Conservation (phyloP, 2,329 filamentous ascomycete species). For the Fusarium phyllophilum region DNA sequence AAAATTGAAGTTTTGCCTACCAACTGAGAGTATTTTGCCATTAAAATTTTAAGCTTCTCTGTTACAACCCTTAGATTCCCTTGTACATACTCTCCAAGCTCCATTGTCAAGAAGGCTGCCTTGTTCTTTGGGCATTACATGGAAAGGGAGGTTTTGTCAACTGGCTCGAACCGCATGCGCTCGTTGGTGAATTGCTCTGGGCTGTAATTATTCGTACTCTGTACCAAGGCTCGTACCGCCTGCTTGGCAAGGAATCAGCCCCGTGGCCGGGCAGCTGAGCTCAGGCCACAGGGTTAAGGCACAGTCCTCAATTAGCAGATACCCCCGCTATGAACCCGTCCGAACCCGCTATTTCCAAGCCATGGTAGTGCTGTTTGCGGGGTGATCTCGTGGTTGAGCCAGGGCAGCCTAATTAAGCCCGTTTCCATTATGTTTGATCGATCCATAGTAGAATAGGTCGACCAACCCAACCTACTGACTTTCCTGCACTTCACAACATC, state of each 20-base stretch:
- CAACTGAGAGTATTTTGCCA: not conserved
- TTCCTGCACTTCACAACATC: constrained; percentile 36
- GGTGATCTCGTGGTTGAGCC: constrained; percentile 32
- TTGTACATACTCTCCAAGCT: not conserved
- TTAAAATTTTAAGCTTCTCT: not conserved
- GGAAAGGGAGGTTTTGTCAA: not conserved
- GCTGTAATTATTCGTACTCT: not conserved
- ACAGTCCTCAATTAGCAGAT: constrained; percentile 6
- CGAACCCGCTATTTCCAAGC: constrained; percentile 22
- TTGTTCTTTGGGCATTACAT: not conserved
- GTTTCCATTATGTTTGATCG: constrained; percentile 24
- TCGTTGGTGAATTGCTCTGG: not conserved
- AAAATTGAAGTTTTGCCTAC: not conserved
- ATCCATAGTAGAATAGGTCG: constrained; percentile 13
- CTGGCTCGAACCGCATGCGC: not conserved
- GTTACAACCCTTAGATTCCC: not conserved
- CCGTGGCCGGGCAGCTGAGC: not conserved
- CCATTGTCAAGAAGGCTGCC: not conserved
- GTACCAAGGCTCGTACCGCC: not conserved
- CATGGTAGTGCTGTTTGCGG: constrained; percentile 32
- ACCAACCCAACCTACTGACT: constrained; percentile 29
- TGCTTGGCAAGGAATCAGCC: not conserved
- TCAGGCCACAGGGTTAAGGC: not conserved
- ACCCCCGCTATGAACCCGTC: constrained; percentile 24
- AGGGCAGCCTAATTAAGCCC: constrained; percentile 25